These are phyloP conservation scores for Pythium aristosporum DNA, from an alignment of 352 stramenopile genomes.

Conservation along the genomic window DNA sequence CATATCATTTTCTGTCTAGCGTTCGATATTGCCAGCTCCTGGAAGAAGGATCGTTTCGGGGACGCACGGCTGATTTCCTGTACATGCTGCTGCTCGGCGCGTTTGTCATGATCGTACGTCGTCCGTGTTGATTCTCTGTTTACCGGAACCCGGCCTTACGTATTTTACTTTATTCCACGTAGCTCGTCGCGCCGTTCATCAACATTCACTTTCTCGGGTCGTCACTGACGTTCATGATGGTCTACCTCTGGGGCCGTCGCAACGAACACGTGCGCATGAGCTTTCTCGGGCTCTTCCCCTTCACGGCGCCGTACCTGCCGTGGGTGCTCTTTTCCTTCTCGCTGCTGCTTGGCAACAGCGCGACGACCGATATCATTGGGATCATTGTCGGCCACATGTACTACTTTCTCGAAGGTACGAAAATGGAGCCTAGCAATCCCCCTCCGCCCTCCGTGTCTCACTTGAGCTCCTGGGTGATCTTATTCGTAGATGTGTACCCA, in stretches of 20 bases:
- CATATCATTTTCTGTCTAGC: slow-evolving; percentile 21
- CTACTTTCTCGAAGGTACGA: slow-evolving; percentile 96
- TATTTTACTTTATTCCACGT: background rate
- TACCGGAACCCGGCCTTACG: background rate
- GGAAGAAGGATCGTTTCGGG: slow-evolving; percentile 98
- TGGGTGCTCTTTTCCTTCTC: slow-evolving; percentile 98
- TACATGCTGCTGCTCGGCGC: slow-evolving; percentile 98
- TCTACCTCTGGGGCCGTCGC: slow-evolving; percentile 97
- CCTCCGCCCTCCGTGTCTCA: background rate
- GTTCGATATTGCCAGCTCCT: slow-evolving; percentile 96
- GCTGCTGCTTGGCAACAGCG: slow-evolving; percentile 93
- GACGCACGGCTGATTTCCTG: slow-evolving; percentile 96
- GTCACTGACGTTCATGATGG: slow-evolving; percentile 99
- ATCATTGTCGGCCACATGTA: slow-evolving; percentile 99
- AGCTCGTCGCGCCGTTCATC: slow-evolving; percentile 95
- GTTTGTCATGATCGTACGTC: slow-evolving; percentile 90
- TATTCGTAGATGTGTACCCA: slow-evolving; percentile 93
- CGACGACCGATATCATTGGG: slow-evolving; percentile 98
- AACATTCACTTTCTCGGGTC: slow-evolving; percentile 97
- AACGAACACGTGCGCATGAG: slow-evolving; percentile 97
- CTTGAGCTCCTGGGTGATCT: background rate
- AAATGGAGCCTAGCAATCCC: background rate
- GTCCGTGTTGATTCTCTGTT: background rate
- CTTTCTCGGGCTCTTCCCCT: slow-evolving; percentile 97
- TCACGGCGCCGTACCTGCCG: slow-evolving; percentile 97